Evolutionary conservation across 2,329 filamentous ascomycete species (phyloP).

Genomic region (Leptodontidium sp.): DNA sequence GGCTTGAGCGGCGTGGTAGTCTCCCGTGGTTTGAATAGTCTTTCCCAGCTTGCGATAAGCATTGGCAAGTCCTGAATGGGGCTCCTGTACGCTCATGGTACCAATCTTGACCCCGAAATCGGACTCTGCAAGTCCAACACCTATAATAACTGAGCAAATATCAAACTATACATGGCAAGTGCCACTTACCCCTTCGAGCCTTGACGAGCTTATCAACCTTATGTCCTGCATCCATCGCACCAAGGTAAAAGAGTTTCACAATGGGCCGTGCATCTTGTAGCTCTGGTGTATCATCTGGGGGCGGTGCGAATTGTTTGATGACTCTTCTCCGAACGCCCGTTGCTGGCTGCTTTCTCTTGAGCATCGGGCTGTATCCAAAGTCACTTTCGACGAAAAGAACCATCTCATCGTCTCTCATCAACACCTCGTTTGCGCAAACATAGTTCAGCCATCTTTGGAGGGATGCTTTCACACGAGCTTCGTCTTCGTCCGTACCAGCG

Average conservation of each 20-base stretch:
- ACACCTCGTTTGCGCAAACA: slow-evolving; percentile 88
- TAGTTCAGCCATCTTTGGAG: slow-evolving; percentile 97
- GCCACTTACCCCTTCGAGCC: slow-evolving; percentile 78
- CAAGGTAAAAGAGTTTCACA: slow-evolving; percentile 95
- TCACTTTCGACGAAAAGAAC: slow-evolving; percentile 98
- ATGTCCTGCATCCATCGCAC: slow-evolving; percentile 95
- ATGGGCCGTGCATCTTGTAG: slow-evolving; percentile 87
- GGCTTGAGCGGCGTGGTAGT: slow-evolving; percentile 95
- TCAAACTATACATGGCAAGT: slow-evolving; percentile 24
- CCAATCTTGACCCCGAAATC: slow-evolving; percentile 93
- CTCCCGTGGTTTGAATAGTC: slow-evolving; percentile 89
- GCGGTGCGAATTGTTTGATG: slow-evolving; percentile 97
- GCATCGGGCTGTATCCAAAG: slow-evolving; percentile 95
- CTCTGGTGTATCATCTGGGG: slow-evolving; percentile 96
- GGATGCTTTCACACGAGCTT: slow-evolving; percentile 83
- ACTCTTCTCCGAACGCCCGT: slow-evolving; percentile 95
- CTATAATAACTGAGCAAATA: slow-evolving; percentile 58
- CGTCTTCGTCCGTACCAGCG: slow-evolving; percentile 95
- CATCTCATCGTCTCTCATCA: slow-evolving; percentile 97
- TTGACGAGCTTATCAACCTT: slow-evolving; percentile 97
- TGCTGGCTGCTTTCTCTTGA: slow-evolving; percentile 94
- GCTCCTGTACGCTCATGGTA: slow-evolving; percentile 88
- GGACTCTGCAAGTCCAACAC: slow-evolving; percentile 88
- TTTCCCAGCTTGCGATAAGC: slow-evolving; percentile 96
- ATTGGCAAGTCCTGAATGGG: slow-evolving; percentile 84